Conservation (phyloP, 108 stramenopile genomes). For the Hondaea fermentalgiana region DNA sequence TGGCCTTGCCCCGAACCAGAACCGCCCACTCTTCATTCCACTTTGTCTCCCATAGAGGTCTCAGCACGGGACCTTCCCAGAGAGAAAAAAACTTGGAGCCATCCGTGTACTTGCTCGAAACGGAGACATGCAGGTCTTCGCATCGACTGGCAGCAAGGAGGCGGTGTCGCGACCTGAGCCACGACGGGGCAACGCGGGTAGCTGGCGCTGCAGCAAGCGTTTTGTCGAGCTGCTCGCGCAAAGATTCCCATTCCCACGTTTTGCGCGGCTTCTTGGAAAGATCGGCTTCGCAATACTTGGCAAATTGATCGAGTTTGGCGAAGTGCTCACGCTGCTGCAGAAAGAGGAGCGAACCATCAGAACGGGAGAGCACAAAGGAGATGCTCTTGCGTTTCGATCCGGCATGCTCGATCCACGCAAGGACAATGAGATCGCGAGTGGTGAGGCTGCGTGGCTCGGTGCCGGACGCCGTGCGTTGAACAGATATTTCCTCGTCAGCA, state of each 20-base stretch:
- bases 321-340: neutral
- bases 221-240: neutral
- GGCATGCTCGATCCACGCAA: neutral
- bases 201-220: neutral
- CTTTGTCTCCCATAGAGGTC: conserved; percentile 1
- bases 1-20: neutral
- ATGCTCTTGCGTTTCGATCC: neutral
- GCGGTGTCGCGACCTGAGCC: neutral
- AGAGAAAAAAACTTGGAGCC: neutral
- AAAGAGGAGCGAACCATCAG: neutral
- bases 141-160: neutral
- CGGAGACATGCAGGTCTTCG: neutral
- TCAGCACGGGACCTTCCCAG: neutral
- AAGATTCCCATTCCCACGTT: neutral
- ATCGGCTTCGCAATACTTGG: neutral
- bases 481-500: neutral
- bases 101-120: neutral
- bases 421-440: neutral
- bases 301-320: neutral
- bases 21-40: neutral
- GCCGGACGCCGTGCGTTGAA: no score
- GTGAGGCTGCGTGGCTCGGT: neutral
- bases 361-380: neutral
- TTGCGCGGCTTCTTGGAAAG: neutral
- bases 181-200: neutral